Evolutionary conservation across 306 rosid species (phyloP).

Genomic region (Quercus aquifolioides): DNA sequence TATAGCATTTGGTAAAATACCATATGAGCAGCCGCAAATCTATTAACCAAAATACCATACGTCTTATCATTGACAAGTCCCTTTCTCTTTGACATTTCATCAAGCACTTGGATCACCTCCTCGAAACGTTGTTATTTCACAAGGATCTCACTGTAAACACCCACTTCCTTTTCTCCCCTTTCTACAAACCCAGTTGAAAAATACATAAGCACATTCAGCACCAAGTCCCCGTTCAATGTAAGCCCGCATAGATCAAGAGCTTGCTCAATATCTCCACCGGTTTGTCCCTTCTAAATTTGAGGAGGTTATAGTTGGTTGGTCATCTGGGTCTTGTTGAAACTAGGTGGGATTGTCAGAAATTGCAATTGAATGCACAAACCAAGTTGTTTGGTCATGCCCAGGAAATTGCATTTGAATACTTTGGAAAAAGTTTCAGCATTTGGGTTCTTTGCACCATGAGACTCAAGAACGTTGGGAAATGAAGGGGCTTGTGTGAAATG

Average conservation of each 20-base stretch:
- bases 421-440: constrained; percentile 6
- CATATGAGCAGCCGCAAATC: constrained; percentile 65
- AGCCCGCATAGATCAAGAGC: constrained; percentile 53
- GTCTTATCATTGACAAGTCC: constrained; percentile 42
- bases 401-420: not conserved
- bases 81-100: constrained; percentile 54
- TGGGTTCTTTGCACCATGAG: not conserved
- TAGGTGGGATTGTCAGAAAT: constrained; percentile 2
- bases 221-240: constrained; percentile 35
- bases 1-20: constrained; percentile 42
- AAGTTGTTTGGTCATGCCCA: not conserved
- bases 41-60: constrained; percentile 44
- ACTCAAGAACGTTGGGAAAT: not conserved
- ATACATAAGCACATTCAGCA: constrained; percentile 52
- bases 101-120: constrained; percentile 61
- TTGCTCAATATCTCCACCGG: constrained; percentile 39
- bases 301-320: not conserved
- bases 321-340: not conserved
- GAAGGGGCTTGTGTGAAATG: not conserved
- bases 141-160: constrained; percentile 53
- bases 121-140: constrained; percentile 55
- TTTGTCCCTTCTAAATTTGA: constrained; percentile 61
- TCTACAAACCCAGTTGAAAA: constrained; percentile 58
- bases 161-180: constrained; percentile 5
- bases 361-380: constrained; percentile 9